phyloP scores from a whole-genome alignment of 208 protist species.

The Trypanosomatidae sp. region DNA sequence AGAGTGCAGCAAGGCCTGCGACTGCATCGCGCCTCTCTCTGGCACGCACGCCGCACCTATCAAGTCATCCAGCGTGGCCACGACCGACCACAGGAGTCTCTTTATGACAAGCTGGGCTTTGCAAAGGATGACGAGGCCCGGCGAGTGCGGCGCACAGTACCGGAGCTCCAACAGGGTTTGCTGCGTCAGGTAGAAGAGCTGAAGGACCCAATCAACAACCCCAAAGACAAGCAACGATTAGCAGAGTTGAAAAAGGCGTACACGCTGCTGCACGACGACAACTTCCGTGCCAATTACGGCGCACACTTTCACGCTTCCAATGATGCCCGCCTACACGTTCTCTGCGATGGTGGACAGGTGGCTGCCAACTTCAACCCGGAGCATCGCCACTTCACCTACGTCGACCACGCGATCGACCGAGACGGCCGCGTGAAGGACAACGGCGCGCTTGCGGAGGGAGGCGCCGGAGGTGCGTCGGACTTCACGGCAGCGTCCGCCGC shows the following conservation, averaged over 20 bases:
- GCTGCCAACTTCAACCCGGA: constrained; percentile 83
- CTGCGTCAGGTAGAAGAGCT: constrained; percentile 65
- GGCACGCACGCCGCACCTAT: constrained; percentile 12
- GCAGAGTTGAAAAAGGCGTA: constrained; percentile 61
- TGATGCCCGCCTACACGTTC: constrained; percentile 73
- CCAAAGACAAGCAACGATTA: constrained; percentile 39
- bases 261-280: constrained; percentile 44
- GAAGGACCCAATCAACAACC: constrained; percentile 48
- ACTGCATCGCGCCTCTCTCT: background rate
- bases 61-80: constrained; percentile 74
- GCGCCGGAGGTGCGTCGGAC: no score
- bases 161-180: constrained; percentile 64
- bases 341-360: constrained; percentile 69
- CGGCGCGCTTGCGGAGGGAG: no score
- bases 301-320: constrained; percentile 74
- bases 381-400: constrained; percentile 67
- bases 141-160: constrained; percentile 47
- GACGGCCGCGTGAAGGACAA: no score
- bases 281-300: constrained; percentile 65
- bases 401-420: constrained; percentile 56
- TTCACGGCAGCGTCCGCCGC: no score
- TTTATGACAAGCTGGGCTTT: constrained; percentile 77
- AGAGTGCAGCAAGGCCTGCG: background rate
- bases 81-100: constrained; percentile 49
- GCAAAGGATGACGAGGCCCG: constrained; percentile 49